Base-by-base conservation (phyloP, 768 basidiomycete genomes). In the Pleurotus giganteus region DNA sequence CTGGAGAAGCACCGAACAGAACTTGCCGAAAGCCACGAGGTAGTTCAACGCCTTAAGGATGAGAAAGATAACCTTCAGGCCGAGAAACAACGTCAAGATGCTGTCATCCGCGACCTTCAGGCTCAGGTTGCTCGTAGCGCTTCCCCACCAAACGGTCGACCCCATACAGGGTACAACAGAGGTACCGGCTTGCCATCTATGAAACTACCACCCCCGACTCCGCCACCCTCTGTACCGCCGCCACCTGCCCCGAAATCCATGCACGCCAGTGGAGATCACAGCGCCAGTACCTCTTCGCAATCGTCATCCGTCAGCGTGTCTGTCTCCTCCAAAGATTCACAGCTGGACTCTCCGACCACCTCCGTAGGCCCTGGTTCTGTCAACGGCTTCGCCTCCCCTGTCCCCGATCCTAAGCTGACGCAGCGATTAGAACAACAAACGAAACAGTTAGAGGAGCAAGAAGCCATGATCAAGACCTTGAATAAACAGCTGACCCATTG, bases 401-500 rank as follows among this genome's bases (percentile, higher is more conserved):
- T 67, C 11, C 56, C 74, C 15, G 91, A 92, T 62, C 55, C 74
- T 41, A 91, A 91, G 68, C 55, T 81, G 4, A 60, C 71, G 1
- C 73, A 69, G 39, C 83, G 82, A 63, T 61, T 94, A 6, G 89
- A 91, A 63, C 83, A 89, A 57, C 89, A 90, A 68, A 69, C 81
- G 17, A 89, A 87, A 63, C 84, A 81, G 43, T 72, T 94, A 32
- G 89, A 84, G 11, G 93, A 95, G 74, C 89, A 92, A 65, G 89
- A 92, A 61, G 82, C 79, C 47, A 94, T 93, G 88, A 91, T 96
- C 74, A 90, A 91, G 71, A 94, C 90, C 21, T 80, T 97, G 58
- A 94, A 94, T 71, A 94, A 96, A 69, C 93, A 94, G 69, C 68
- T 97, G 45, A 85, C 84, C n/a, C 94, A 96, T 67, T 94, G 92